Evolutionary conservation across 805 yeast genomes (phyloP), one percentile per base, ranked within the genome.

Genomic region (Saccharomyces paradoxus): DNA sequence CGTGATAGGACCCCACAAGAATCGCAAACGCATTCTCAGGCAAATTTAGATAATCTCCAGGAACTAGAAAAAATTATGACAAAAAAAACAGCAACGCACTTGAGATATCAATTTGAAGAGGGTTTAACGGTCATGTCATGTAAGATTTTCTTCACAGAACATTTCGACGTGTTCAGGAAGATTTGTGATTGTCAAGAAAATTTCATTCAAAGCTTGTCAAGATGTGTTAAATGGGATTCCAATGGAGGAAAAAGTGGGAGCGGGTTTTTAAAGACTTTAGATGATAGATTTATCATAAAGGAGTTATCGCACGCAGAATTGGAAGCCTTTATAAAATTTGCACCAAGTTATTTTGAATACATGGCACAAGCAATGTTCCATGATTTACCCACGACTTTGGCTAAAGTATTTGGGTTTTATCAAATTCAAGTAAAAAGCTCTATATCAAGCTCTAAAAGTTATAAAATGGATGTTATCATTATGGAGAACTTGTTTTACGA

Each of bases 211-310:
- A 90, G 97, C 69, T 77, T 95, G 49, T 84, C 97, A 4, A 74
- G 99, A 57, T 94, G 99, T 72, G 82, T 90, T 13, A 88, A 90
- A 65, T 95, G 98, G 98, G 91, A 92, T 63, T 86, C 96, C 0
- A 81, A 84, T 28, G 99, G 99, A 44, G 99, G 99, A 41, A 94
- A 94, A 66, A 88, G 96, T 68, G 97, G 98, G 0, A 89, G 97
- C 2, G 89, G 89, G 2, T 94, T 94, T 68, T 74, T 94, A 69
- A 94, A 94, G 65, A 94, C 99, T 0, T 72, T 89, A 48, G 99
- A 94, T 71, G 89, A 90, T 64, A 73, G 98, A 56, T 84, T 90
- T 59, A 87, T 94, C 51, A 82, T 94, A 48, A 94, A 94, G 71
- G 96, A 94, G 64, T 74, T 94, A 47, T 84, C 96, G 4, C 88